Evolutionary conservation across 208 protist species (phyloP).

Genomic region (Leishmania tropica): DNA sequence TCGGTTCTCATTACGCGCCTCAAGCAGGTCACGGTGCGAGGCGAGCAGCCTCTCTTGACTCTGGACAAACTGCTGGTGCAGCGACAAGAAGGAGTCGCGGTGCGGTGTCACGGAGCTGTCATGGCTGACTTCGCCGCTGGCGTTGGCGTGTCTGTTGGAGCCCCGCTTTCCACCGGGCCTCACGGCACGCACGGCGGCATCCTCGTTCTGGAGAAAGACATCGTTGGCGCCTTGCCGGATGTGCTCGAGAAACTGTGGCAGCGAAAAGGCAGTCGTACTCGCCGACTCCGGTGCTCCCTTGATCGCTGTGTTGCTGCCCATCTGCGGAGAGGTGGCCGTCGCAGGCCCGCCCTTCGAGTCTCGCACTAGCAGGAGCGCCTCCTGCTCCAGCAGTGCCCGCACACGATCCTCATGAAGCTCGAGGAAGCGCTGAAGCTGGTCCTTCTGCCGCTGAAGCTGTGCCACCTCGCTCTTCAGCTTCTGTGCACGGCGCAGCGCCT

Average conservation of each 20-base stretch:
- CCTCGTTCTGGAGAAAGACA: conserved; percentile 31
- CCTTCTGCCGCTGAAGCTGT: conserved; percentile 71
- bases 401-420: conserved; percentile 64
- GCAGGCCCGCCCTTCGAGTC: neutral
- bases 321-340: conserved; percentile 8
- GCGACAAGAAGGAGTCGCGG: conserved; percentile 27
- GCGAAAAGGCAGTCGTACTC: conserved; percentile 8
- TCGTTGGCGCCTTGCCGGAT: conserved; percentile 32
- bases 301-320: neutral
- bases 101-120: conserved; percentile 28
- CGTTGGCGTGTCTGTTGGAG: neutral
- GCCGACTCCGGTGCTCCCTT: neutral
- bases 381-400: conserved; percentile 50
- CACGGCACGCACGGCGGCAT: conserved; percentile 7
- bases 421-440: conserved; percentile 73
- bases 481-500: conserved; percentile 54
- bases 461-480: conserved; percentile 80
- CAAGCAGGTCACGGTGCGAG: conserved; percentile 34
- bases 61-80: conserved; percentile 36
- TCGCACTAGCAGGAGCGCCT: conserved; percentile 30
- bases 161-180: neutral
- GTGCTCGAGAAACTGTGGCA: conserved; percentile 32
- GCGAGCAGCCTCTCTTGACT: conserved; percentile 34
- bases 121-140: neutral
- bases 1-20: conserved; percentile 26